A percentile compares a stretch with the other conserved stretches of the same genome.
Evolutionary conservation across 768 basidiomycete genomes (phyloP).

Genomic region (Hydnum rufescens): DNA sequence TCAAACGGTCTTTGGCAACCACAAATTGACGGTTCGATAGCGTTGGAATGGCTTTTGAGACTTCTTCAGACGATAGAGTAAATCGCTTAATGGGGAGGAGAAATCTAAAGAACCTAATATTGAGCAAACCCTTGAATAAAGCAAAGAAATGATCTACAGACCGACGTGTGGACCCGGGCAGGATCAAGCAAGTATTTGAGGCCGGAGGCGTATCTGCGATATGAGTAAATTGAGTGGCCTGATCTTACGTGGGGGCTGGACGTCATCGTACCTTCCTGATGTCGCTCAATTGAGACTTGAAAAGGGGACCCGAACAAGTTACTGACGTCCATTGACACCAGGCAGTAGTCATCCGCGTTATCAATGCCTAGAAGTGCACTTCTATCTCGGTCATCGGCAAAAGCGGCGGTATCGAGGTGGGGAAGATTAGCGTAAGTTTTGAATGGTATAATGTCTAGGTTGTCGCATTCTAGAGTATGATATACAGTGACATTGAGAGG

Average conservation of each 20-base stretch:
- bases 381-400: constrained; percentile 12
- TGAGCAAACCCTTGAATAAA: not conserved
- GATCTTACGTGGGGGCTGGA: too few species aligned
- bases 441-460: constrained; percentile 64
- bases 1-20: constrained; percentile 50
- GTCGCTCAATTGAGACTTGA: constrained; percentile 58
- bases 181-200: too few species aligned
- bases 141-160: too few species aligned
- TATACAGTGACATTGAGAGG: constrained; percentile 89
- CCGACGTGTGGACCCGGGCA: too few species aligned
- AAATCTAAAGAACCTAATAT: constrained; percentile 23
- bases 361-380: constrained; percentile 22
- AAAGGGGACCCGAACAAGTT: constrained; percentile 87
- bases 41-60: constrained; percentile 58
- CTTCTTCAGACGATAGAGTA: constrained; percentile 32
- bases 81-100: constrained; percentile 57
- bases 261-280: constrained; percentile 32
- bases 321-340: constrained; percentile 76
- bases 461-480: constrained; percentile 75
- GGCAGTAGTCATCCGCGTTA: constrained; percentile 49
- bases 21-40: constrained; percentile 83
- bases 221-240: too few species aligned
- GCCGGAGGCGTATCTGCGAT: too few species aligned
- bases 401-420: not conserved
- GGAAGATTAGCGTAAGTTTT: constrained; percentile 16